Conservation (phyloP, 768 basidiomycete genomes). For the Cantharellus cinnabarinus region DNA sequence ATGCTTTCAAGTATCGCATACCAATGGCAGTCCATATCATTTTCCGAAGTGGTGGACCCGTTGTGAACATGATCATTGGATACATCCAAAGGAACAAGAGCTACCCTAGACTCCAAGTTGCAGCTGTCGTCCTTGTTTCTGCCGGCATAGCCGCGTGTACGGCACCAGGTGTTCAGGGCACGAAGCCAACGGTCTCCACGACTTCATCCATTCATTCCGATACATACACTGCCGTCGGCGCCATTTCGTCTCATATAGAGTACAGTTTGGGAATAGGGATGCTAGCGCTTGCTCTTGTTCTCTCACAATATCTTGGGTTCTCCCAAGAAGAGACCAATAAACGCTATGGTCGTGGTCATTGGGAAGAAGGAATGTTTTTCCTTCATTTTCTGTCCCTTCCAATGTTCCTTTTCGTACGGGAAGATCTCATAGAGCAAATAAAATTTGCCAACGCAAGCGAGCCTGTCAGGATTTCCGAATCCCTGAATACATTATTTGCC, state of each 20-base stretch:
- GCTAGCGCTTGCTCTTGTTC: constrained; percentile 52
- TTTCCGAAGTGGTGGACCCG: constrained; percentile 73
- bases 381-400: constrained; percentile 64
- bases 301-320: constrained; percentile 66
- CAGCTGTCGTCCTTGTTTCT: constrained; percentile 65
- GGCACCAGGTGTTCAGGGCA: constrained; percentile 26
- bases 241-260: constrained; percentile 8
- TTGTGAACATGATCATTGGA: constrained; percentile 67
- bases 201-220: not conserved
- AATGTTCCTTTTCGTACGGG: constrained; percentile 43
- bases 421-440: constrained; percentile 31
- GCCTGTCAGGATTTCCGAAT: not conserved
- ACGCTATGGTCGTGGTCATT: constrained; percentile 26
- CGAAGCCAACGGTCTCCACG: not conserved
- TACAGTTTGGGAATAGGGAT: constrained; percentile 58
- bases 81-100: constrained; percentile 43
- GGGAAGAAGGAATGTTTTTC: constrained; percentile 90
- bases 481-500: not conserved
- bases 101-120: constrained; percentile 44
- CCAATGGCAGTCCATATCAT: constrained; percentile 91
- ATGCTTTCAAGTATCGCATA: constrained; percentile 69
- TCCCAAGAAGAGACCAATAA: constrained; percentile 64
- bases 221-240: not conserved
- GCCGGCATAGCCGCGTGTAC: constrained; percentile 64
- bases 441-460: constrained; percentile 20